Evolutionary conservation across 345 rosid species (phyloP).

Genomic region (Kernera saxatilis): DNA sequence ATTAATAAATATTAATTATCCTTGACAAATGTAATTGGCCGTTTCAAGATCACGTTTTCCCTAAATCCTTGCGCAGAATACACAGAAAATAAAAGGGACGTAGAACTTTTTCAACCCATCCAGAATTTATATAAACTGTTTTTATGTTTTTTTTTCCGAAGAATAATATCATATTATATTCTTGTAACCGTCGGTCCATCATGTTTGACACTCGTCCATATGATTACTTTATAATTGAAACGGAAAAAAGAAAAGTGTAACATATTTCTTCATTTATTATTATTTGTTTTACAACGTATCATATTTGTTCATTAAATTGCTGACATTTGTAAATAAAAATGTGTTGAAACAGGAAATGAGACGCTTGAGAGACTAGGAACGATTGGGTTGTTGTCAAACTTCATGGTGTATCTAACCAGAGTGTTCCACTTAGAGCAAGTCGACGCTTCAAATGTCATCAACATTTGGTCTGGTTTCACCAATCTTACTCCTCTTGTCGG

Average conservation of each 20-base stretch:
- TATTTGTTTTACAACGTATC: neutral
- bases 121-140: neutral
- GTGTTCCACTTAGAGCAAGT: conserved; percentile 57
- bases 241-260: neutral
- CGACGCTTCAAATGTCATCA: conserved; percentile 44
- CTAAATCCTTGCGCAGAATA: neutral
- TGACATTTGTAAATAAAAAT: neutral
- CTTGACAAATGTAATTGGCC: neutral
- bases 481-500: conserved; percentile 63
- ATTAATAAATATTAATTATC: neutral
- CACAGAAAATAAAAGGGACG: neutral
- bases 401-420: conserved; percentile 57
- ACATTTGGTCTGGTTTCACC: conserved; percentile 58
- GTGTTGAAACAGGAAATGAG: conserved; percentile 48
- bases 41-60: conserved; percentile 1
- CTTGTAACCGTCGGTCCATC: conserved; percentile 20
- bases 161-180: neutral
- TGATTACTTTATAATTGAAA: neutral
- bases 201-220: conserved; percentile 1
- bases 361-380: conserved; percentile 76
- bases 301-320: neutral
- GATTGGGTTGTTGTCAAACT: conserved; percentile 48
- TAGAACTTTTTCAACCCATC: neutral
- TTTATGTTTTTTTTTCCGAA: neutral
- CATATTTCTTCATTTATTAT: neutral